phyloP scores from a whole-genome alignment of 1,139 yeast genomes.

The Spencermartinsiella ligniputridi region DNA sequence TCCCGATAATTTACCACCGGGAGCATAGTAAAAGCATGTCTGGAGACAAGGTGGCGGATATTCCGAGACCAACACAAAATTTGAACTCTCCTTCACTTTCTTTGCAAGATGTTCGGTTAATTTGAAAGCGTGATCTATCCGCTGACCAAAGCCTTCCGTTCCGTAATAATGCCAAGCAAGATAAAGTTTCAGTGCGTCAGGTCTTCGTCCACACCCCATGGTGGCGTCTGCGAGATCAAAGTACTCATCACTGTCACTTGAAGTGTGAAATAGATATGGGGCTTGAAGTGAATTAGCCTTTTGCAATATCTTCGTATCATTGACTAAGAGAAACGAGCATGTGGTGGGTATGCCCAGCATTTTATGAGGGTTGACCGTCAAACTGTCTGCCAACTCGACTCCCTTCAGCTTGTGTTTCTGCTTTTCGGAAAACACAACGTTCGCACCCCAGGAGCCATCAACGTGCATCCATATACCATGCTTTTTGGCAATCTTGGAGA shows the following conservation, averaged over 20 bases:
- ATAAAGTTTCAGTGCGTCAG: constrained; percentile 76
- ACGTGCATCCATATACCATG: constrained; percentile 70
- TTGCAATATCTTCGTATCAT: constrained; percentile 62
- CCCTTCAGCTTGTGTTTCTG: constrained; percentile 53
- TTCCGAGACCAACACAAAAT: constrained; percentile 52
- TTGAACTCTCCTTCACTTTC: constrained; percentile 34
- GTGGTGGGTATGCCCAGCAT: constrained; percentile 90
- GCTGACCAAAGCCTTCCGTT: constrained; percentile 43
- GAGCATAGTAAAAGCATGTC: constrained; percentile 74
- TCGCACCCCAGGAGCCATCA: constrained; percentile 94
- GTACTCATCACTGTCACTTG: constrained; percentile 47
- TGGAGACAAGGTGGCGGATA: constrained; percentile 74
- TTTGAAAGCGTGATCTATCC: constrained; percentile 69
- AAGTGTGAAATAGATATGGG: constrained; percentile 73
- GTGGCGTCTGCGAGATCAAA: constrained; percentile 86
- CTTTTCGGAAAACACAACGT: constrained; percentile 60
- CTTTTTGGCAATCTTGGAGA: constrained; percentile 51
- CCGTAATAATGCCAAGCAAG: constrained; percentile 84
- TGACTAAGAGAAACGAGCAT: constrained; percentile 72
- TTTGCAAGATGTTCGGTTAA: constrained; percentile 58
- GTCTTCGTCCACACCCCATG: constrained; percentile 88
- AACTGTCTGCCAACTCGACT: constrained; percentile 63
- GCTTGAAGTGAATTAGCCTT: constrained; percentile 73
- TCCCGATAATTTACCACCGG: constrained; percentile 34
- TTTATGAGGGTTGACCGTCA: constrained; percentile 83